Conservation (phyloP, 805 yeast genomes). For the Clavispora carvajalis region DNA sequence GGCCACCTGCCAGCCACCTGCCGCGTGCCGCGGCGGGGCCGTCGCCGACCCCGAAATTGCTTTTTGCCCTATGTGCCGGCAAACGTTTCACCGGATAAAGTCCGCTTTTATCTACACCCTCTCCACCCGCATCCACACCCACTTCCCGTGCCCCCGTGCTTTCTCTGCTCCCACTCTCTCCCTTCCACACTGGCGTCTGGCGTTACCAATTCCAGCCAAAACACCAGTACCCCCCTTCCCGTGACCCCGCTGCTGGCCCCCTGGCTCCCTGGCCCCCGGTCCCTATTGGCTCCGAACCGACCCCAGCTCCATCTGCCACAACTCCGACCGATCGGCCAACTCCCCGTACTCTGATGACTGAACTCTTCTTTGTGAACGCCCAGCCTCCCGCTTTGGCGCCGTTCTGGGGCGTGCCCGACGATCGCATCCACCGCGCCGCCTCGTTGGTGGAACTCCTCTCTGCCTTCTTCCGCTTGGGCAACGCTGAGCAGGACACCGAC, state of each 20-base stretch:
- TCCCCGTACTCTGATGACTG: constrained; percentile 13
- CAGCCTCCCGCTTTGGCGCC: not conserved
- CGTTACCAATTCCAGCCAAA: no score
- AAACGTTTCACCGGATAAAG: not conserved
- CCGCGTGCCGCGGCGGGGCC: not conserved
- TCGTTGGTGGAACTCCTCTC: constrained; percentile 6
- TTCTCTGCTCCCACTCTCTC: no score
- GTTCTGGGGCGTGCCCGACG: not conserved
- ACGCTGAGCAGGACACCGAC: constrained; percentile 29
- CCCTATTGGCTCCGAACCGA: no score
- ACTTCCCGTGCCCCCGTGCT: not conserved
- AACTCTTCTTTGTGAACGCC: constrained; percentile 10
- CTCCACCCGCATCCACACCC: not conserved
- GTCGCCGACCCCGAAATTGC: not conserved
- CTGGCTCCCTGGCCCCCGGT: no score
- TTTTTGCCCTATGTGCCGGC: not conserved
- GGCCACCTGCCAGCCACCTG: not conserved
- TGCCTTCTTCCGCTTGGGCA: constrained; percentile 27
- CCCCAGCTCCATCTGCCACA: no score
- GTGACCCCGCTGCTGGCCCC: no score
- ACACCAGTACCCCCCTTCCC: no score
- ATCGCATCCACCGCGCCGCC: constrained; percentile 1
- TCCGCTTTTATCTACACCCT: not conserved
- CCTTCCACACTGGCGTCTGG: not conserved
- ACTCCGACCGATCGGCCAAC: no score